Evolutionary conservation across 805 yeast genomes (phyloP).

Genomic region (Candida incommunis): DNA sequence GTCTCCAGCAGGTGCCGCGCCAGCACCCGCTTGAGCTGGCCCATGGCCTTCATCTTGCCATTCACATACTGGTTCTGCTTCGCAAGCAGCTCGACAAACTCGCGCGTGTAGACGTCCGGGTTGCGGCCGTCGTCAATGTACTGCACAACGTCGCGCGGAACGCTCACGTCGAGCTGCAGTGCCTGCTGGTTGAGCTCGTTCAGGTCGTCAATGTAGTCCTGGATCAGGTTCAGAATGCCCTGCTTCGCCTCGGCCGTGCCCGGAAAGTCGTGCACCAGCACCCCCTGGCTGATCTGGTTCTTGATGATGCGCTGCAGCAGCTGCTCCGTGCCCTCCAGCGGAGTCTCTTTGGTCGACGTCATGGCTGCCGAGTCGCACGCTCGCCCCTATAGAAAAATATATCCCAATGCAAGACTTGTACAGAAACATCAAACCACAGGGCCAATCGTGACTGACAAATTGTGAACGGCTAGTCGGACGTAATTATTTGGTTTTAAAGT

Average conservation of each 20-base stretch:
- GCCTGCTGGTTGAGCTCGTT: conserved; percentile 7
- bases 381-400: no score
- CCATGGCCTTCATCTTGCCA: conserved; percentile 68
- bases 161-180: conserved; percentile 6
- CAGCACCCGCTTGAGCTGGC: conserved; percentile 43
- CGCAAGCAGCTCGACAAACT: conserved; percentile 87
- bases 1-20: conserved; percentile 58
- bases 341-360: conserved; percentile 1
- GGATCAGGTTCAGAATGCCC: conserved; percentile 26
- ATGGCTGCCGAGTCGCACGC: neutral
- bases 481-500: no score
- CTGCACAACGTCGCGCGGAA: conserved; percentile 72
- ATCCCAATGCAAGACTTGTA: no score
- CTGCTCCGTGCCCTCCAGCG: conserved; percentile 14
- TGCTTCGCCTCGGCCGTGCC: conserved; percentile 71
- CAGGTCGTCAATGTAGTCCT: conserved; percentile 10
- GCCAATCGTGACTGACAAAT: no score
- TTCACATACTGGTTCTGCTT: conserved; percentile 76
- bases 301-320: conserved; percentile 48
- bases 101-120: conserved; percentile 94
- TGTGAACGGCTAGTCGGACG: no score
- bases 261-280: conserved; percentile 83
- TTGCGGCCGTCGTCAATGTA: conserved; percentile 94
- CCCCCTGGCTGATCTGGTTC: conserved; percentile 77
- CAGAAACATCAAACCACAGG: no score